These are phyloP conservation scores for Marasmius sp. DNA, from an alignment of 1,284 basidiomycete species.

Conservation along the genomic window DNA sequence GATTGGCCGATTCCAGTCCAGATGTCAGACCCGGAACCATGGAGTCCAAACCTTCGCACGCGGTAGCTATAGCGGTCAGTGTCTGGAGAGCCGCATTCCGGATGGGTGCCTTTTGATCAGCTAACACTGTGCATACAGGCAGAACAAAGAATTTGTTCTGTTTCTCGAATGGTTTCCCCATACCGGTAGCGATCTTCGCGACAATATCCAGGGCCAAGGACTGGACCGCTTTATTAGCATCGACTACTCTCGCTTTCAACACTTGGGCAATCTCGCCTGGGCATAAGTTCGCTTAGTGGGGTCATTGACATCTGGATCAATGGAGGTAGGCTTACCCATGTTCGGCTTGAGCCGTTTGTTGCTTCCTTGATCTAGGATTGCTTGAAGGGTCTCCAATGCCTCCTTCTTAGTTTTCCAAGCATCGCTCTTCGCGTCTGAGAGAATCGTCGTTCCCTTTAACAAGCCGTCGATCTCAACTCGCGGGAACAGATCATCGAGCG, in stretches of 20 bases:
- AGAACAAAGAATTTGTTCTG: constrained; percentile 76
- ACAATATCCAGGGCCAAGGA: constrained; percentile 89
- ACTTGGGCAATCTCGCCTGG: constrained; percentile 88
- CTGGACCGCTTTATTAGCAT: constrained; percentile 95
- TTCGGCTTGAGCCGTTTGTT: constrained; percentile 91
- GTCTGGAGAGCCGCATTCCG: constrained; percentile 79
- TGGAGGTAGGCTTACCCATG: constrained; percentile 64
- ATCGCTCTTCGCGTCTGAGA: constrained; percentile 85
- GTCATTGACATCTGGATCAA: not conserved
- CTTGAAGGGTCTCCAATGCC: constrained; percentile 84
- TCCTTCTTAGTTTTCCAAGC: constrained; percentile 99
- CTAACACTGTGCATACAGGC: constrained; percentile 82
- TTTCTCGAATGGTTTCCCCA: constrained; percentile 96
- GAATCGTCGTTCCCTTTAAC: constrained; percentile 81
- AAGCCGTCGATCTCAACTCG: constrained; percentile 91
- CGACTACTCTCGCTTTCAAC: constrained; percentile 85
- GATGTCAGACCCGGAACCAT: constrained; percentile 80
- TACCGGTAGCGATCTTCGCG: constrained; percentile 85
- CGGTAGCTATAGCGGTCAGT: constrained; percentile 81
- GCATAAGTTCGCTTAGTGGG: not conserved
- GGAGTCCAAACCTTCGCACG: constrained; percentile 82
- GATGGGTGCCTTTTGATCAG: constrained; percentile 92
- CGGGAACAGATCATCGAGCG: constrained; percentile 92
- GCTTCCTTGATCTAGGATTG: constrained; percentile 82
- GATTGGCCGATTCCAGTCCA: constrained; percentile 86